Conservation (phyloP, 2,329 filamentous ascomycete genomes). For the Scedosporium apiospermum region DNA sequence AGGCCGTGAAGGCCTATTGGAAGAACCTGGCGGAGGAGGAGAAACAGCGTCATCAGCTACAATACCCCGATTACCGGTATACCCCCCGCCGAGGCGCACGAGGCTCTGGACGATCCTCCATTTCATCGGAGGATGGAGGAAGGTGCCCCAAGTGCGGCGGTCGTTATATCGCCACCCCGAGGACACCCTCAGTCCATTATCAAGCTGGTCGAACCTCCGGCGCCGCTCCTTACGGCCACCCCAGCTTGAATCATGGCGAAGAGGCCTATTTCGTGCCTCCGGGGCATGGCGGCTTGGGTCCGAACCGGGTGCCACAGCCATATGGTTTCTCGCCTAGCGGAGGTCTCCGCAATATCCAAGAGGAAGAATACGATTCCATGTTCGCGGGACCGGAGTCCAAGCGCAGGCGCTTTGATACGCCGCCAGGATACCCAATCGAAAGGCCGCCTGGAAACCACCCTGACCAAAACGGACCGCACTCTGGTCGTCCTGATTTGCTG, state of each 20-base stretch:
- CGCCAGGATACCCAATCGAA: not conserved
- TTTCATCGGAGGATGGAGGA: constrained; percentile 36
- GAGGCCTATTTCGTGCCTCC: not conserved
- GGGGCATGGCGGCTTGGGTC: not conserved
- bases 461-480: not conserved
- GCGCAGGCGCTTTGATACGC: not conserved
- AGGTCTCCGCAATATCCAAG: not conserved
- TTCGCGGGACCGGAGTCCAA: not conserved
- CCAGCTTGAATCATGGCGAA: not conserved
- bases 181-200: constrained; percentile 42
- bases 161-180: constrained; percentile 52
- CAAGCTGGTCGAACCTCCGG: not conserved
- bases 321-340: not conserved
- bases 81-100: constrained; percentile 63
- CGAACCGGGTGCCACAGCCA: not conserved
- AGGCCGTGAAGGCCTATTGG: constrained; percentile 74
- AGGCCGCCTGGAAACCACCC: not conserved
- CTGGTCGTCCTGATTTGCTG: not conserved
- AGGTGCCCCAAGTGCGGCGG: constrained; percentile 66
- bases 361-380: not conserved
- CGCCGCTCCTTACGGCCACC: not conserved
- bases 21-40: constrained; percentile 87
- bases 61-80: constrained; percentile 91
- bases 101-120: not conserved
- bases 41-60: constrained; percentile 77